Evolutionary conservation across 768 basidiomycete species (phyloP).

Genomic region (Pulveroboletus sp.): DNA sequence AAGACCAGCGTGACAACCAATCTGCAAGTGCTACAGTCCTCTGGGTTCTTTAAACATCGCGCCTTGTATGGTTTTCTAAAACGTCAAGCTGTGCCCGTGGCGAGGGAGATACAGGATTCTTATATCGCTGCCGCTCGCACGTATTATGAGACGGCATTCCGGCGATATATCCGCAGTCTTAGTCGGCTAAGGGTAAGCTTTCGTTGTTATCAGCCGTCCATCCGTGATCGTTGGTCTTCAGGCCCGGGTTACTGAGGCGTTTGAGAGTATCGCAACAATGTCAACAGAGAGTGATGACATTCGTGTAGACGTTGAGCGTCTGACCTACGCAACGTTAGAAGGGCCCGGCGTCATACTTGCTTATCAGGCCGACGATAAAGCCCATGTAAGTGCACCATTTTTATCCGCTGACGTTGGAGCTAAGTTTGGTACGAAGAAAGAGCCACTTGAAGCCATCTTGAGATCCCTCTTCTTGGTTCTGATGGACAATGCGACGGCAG

Average conservation of each 20-base stretch:
- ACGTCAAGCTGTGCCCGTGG: constrained; percentile 75
- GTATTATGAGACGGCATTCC: constrained; percentile 94
- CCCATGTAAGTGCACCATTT: constrained; percentile 60
- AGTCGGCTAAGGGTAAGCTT: constrained; percentile 65
- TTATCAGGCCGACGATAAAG: constrained; percentile 87
- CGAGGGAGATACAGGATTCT: constrained; percentile 81
- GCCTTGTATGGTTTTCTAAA: constrained; percentile 81
- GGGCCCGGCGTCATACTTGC: constrained; percentile 78
- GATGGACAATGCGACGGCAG: constrained; percentile 91
- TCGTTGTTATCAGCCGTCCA: not conserved
- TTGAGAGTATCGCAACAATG: constrained; percentile 55
- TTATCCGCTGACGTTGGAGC: constrained; percentile 6
- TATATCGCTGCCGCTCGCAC: constrained; percentile 80
- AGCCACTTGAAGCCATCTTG: constrained; percentile 76
- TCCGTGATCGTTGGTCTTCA: constrained; percentile 25
- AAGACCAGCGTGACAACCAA: constrained; percentile 82
- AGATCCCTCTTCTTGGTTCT: constrained; percentile 86
- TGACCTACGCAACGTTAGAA: constrained; percentile 67
- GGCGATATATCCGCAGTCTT: constrained; percentile 82
- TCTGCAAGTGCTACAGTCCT: constrained; percentile 88
- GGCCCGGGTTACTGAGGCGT: constrained; percentile 66
- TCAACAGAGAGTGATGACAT: constrained; percentile 37
- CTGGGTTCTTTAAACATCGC: constrained; percentile 77
- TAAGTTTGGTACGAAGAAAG: constrained; percentile 49
- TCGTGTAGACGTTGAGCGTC: constrained; percentile 47